These are phyloP conservation scores for Lactarius indigo DNA, from an alignment of 768 basidiomycete genomes.

Conservation along the genomic window DNA sequence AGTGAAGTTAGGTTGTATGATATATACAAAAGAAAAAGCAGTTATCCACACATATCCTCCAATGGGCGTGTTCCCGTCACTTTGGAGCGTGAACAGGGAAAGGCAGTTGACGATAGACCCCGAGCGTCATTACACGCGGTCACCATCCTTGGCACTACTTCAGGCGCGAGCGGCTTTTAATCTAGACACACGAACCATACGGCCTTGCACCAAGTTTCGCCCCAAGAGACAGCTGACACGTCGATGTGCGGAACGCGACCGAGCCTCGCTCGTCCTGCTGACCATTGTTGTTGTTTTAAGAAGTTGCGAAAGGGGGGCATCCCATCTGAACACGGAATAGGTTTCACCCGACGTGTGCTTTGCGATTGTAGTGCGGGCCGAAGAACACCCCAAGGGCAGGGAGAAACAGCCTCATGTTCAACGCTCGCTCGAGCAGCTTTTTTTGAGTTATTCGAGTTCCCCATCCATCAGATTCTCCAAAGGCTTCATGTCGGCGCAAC, in stretches of 20 bases:
- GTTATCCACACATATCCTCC: slow-evolving; percentile 18
- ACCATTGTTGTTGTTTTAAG: not conserved
- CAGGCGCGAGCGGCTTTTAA: not conserved
- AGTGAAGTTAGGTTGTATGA: slow-evolving; percentile 38
- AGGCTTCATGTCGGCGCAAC: too few relatives aligned
- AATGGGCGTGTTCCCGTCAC: not conserved
- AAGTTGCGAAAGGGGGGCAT: not conserved
- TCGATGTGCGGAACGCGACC: not conserved
- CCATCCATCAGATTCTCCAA: too few relatives aligned
- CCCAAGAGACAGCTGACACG: not conserved
- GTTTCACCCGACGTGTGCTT: not conserved
- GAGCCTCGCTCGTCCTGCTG: too few relatives aligned
- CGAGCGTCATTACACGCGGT: not conserved
- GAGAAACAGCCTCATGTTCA: not conserved
- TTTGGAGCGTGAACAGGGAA: not conserved
- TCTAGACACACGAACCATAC: too few relatives aligned
- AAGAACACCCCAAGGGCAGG: not conserved
- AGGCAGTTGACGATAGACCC: not conserved
- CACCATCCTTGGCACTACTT: not conserved
- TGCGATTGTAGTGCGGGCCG: not conserved
- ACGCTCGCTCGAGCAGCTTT: not conserved
- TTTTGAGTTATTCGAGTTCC: too few relatives aligned
- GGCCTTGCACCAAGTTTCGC: not conserved
- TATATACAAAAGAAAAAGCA: slow-evolving; percentile 12
- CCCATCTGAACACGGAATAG: too few relatives aligned